Percentiles rank a stretch among this genome's conserved stretches.
These are phyloP conservation scores for Aspergillus quadrilineatus DNA, from an alignment of 2,329 filamentous ascomycete genomes.

Conservation along the genomic window DNA sequence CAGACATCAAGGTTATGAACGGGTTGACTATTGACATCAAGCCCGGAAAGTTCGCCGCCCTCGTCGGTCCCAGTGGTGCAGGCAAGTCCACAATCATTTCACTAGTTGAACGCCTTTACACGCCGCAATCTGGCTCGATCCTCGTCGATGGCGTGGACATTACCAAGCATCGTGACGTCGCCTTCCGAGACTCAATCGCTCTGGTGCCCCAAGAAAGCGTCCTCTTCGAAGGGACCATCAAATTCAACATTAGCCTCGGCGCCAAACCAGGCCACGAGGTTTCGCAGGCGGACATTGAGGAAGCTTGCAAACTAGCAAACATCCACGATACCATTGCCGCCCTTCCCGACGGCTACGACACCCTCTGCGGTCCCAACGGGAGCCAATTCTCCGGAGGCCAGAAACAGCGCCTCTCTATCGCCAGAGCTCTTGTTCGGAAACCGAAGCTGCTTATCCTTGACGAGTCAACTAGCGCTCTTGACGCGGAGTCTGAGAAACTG, in stretches of 20 bases:
- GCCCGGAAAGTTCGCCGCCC: constrained; percentile 44
- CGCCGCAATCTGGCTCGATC: constrained; percentile 50
- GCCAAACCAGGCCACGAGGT: constrained; percentile 55
- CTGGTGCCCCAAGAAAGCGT: constrained; percentile 51
- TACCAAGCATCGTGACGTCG: constrained; percentile 34
- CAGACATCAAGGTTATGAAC: constrained; percentile 59
- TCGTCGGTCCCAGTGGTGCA: constrained; percentile 68
- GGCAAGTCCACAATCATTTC: constrained; percentile 67
- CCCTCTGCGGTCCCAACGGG: constrained; percentile 57
- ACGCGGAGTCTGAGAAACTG: constrained; percentile 53
- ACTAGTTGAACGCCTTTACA: constrained; percentile 56
- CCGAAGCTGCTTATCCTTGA: constrained; percentile 60
- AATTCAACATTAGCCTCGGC: constrained; percentile 48
- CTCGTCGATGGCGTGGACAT: constrained; percentile 54
- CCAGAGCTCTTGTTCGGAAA: constrained; percentile 56
- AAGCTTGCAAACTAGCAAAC: constrained; percentile 66
- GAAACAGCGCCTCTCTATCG: constrained; percentile 59
- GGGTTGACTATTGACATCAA: constrained; percentile 56
- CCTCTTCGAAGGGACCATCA: constrained; percentile 49
- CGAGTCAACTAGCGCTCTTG: constrained; percentile 61
- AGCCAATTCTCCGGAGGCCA: constrained; percentile 59
- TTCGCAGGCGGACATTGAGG: constrained; percentile 61
- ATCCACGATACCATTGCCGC: constrained; percentile 67
- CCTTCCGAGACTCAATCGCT: constrained; percentile 47
- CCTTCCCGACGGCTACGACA: constrained; percentile 66